Conservation (phyloP, 331 rosid species). For the Prunus yedoensis region DNA sequence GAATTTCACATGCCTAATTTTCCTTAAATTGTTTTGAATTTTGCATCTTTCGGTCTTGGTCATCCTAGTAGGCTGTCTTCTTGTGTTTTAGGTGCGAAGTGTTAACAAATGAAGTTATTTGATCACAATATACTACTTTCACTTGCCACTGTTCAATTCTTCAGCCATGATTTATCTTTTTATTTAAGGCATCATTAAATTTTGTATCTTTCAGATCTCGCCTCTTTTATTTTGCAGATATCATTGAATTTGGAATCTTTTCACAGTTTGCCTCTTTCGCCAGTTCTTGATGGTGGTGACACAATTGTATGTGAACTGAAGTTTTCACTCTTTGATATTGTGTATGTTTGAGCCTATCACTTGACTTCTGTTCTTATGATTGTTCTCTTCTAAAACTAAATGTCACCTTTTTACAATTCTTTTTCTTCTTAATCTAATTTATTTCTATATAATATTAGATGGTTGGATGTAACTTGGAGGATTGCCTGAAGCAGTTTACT, state of each 20-base stretch:
- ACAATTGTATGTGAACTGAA: slow-evolving; percentile 53
- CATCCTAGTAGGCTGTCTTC: neutral
- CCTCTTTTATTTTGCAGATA: slow-evolving; percentile 64
- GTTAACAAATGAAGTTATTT: neutral
- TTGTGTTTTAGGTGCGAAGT: neutral
- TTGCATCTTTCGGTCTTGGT: neutral
- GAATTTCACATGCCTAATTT: neutral
- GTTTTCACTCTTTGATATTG: slow-evolving; percentile 24
- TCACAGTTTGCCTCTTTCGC: slow-evolving; percentile 85
- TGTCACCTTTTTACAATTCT: slow-evolving; percentile 4
- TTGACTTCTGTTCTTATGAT: slow-evolving; percentile 14
- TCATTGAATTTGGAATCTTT: slow-evolving; percentile 81
- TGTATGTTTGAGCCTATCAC: slow-evolving; percentile 26
- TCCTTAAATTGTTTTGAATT: neutral
- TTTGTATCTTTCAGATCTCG: slow-evolving; percentile 73
- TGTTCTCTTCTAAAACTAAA: slow-evolving; percentile 16
- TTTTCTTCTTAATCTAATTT: slow-evolving; percentile 3
- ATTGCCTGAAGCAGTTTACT: slow-evolving; percentile 77
- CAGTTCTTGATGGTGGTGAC: slow-evolving; percentile 35
- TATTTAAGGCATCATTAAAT: slow-evolving; percentile 61
- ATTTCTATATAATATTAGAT: slow-evolving; percentile 44
- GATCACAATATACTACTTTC: neutral
- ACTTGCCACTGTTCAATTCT: neutral
- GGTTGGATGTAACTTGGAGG: slow-evolving; percentile 60
- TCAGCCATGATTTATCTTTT: slow-evolving; percentile 18